A percentile compares a stretch with the other conserved stretches of the same genome.
These are phyloP conservation scores for Peziza echinospora DNA, from an alignment of 495 filamentous ascomycete species.

Conservation along the genomic window DNA sequence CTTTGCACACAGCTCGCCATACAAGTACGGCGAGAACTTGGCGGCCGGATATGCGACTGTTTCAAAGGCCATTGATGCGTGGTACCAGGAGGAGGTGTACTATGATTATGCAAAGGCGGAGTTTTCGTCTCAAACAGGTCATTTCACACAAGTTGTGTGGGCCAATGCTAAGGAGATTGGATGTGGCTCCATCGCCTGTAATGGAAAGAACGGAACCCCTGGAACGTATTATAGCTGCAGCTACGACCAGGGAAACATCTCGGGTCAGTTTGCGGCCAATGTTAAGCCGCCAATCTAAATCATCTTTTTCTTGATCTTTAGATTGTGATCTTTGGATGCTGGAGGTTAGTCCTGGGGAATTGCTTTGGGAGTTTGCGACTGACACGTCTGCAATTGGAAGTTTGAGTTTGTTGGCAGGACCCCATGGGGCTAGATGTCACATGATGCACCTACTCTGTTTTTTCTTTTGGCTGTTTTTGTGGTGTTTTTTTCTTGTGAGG, in stretches of 20 bases:
- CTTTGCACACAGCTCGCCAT: slow-evolving; percentile 26
- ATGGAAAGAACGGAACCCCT: slow-evolving; percentile 11
- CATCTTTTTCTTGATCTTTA: too few species aligned
- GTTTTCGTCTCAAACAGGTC: slow-evolving; percentile 28
- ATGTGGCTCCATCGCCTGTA: slow-evolving; percentile 42
- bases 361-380: too few species aligned
- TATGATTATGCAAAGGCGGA: slow-evolving; percentile 9
- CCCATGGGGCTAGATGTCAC: too few species aligned
- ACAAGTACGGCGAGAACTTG: slow-evolving; percentile 16
- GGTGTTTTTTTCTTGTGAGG: too few species aligned
- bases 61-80: slow-evolving; percentile 9
- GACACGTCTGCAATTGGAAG: too few species aligned
- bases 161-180: slow-evolving; percentile 45
- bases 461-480: too few species aligned
- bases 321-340: too few species aligned
- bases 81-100: slow-evolving; percentile 7
- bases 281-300: too few species aligned
- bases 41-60: slow-evolving; percentile 11
- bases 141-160: slow-evolving; percentile 88
- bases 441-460: too few species aligned
- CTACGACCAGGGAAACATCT: slow-evolving; percentile 56
- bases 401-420: too few species aligned
- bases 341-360: too few species aligned
- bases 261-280: slow-evolving; percentile 41
- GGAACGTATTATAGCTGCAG: slow-evolving; percentile 44